Conservation (phyloP, 2,329 filamentous ascomycete genomes). For the Aspergillus fischeri region DNA sequence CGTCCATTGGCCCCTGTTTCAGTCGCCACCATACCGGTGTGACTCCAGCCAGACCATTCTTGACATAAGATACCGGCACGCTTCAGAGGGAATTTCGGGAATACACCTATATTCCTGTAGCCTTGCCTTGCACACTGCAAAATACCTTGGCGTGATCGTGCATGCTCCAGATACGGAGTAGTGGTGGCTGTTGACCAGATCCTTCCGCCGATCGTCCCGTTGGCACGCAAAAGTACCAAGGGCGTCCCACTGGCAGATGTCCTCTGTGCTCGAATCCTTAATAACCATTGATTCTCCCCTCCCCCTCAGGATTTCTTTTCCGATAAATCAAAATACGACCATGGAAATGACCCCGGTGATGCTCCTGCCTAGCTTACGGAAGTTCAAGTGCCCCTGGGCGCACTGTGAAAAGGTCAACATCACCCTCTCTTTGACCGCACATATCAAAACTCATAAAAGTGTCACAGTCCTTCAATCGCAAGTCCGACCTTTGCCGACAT, state of each 20-base stretch:
- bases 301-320: not conserved
- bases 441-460: not conserved
- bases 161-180: not conserved
- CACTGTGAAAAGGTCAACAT: not conserved
- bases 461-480: slow-evolving; percentile 45
- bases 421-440: not conserved
- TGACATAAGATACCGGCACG: not conserved
- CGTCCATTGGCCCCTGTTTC: not conserved
- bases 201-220: not conserved
- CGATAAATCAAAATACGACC: not conserved
- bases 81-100: not conserved
- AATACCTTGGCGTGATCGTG: not conserved
- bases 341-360: not conserved
- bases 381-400: not conserved
- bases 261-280: not conserved
- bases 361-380: not conserved
- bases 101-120: not conserved
- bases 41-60: not conserved
- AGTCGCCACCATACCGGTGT: not conserved
- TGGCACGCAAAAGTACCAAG: not conserved
- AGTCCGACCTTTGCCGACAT: slow-evolving; percentile 45
- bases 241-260: not conserved
- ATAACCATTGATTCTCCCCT: not conserved
- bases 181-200: not conserved
- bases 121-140: not conserved